Base-by-base conservation (phyloP, 1,284 basidiomycete species). In the Leccinum huronense region DNA sequence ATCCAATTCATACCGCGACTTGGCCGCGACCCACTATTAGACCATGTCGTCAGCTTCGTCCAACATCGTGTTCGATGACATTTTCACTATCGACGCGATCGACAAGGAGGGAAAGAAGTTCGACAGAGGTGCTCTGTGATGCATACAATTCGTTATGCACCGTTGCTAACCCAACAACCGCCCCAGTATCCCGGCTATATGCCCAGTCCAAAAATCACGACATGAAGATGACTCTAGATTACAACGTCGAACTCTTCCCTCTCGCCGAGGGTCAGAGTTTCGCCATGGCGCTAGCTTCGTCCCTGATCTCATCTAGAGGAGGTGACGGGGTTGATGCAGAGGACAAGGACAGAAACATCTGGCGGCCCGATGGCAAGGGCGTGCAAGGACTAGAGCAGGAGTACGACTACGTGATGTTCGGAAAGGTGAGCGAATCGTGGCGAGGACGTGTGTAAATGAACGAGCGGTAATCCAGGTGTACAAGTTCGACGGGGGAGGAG, bases 331-430 rank as follows among this genome's bases (percentile, higher is more conserved):
- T 76, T 19, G 79, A 79, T n/a, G 81, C 83, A 4, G 86, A 88
- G 57, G 87, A 89, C 73, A 89, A 93, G 76, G 88, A 93, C 67
- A 80, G 84, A 62, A 84, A 92, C 73, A 85, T 93, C 58, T 95
- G 95, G 94, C 80, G 95, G 76, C 92, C 94, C 74, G 91, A 94
- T 79, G 86, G 93, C 61, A 93, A 93, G 77, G 91, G 93, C 4
- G 84, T 87, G 69, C 83, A 90, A 73, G 96, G 96, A 0, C 77
- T 99, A 36, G 96, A 98, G 67, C 93, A 95, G 66, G 96, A 98
- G 70, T 99, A 95, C 73, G 97, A 98, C 75, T 99, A 99, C 81
- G 97, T 99, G 68, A 98, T 98, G 96, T 95, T 94, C 76, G 97
- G 97, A 55, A 98, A 97, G 87, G 94, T 95, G 70, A 70, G 87